These are phyloP conservation scores for Alternaria panax DNA, from an alignment of 2,329 filamentous ascomycete genomes.

Conservation along the genomic window DNA sequence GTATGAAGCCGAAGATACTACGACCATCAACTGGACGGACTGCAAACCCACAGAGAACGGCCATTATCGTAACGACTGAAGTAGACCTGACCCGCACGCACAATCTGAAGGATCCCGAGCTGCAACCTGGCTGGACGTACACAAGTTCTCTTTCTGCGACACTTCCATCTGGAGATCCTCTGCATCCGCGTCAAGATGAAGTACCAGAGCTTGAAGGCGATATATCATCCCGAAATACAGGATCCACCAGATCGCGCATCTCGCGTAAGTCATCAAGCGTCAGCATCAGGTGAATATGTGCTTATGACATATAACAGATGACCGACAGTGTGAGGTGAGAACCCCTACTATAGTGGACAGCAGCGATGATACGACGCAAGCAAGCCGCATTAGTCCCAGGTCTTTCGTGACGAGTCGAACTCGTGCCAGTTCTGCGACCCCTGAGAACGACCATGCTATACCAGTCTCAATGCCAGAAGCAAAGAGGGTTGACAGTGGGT, in stretches of 20 bases:
- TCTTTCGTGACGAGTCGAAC: conserved; percentile 36
- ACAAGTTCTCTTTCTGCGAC: conserved; percentile 38
- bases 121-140: conserved; percentile 43
- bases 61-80: conserved; percentile 4
- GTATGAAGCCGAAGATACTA: conserved; percentile 28
- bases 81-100: conserved; percentile 15
- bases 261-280: conserved; percentile 32
- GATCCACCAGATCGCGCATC: conserved; percentile 37
- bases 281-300: not conserved
- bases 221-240: conserved; percentile 38
- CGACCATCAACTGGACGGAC: conserved; percentile 33
- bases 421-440: conserved; percentile 29
- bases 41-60: conserved; percentile 17
- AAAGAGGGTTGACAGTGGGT: conserved; percentile 14
- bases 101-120: conserved; percentile 34
- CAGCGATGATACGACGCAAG: conserved; percentile 31
- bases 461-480: not conserved
- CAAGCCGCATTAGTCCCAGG: conserved; percentile 34
- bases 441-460: conserved; percentile 12
- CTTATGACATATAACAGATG: conserved; percentile 27
- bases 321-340: conserved; percentile 35
- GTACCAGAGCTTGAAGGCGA: conserved; percentile 44
- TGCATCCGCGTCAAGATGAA: conserved; percentile 36
- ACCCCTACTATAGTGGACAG: conserved; percentile 29
- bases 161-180: conserved; percentile 43